A percentile compares a stretch with the other conserved stretches of the same genome.
phyloP scores from a whole-genome alignment of 1,284 basidiomycete genomes.

The Malassezia restricta region DNA sequence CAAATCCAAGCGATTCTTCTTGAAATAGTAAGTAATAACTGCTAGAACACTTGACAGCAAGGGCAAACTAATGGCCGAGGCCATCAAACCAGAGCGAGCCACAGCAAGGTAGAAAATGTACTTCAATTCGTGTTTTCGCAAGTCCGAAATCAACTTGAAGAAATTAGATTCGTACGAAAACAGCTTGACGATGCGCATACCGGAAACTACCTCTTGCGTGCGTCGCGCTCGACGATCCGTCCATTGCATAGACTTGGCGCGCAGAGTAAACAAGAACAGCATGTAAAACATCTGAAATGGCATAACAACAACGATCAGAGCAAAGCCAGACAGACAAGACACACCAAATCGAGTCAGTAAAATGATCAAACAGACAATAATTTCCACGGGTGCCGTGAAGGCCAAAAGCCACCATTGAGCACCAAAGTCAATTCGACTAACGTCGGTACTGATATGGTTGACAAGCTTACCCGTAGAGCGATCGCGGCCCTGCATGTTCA shows the following conservation, averaged over 20 bases:
- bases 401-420: constrained; percentile 65
- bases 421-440: constrained; percentile 79
- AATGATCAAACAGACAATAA: constrained; percentile 50
- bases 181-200: constrained; percentile 45
- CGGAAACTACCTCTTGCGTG: constrained; percentile 40
- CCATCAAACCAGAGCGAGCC: constrained; percentile 60
- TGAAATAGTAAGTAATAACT: constrained; percentile 66
- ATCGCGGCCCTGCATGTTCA: constrained; percentile 66
- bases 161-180: constrained; percentile 38
- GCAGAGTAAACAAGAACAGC: constrained; percentile 60
- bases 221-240: constrained; percentile 56
- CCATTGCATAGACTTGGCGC: constrained; percentile 72
- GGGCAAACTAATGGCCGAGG: constrained; percentile 60
- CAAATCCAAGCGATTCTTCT: constrained; percentile 55
- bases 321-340: constrained; percentile 69
- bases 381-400: constrained; percentile 57
- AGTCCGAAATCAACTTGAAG: constrained; percentile 57
- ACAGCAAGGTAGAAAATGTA: constrained; percentile 66
- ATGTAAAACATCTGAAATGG: constrained; percentile 63
- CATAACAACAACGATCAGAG: constrained; percentile 57
- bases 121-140: constrained; percentile 63
- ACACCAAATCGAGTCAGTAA: constrained; percentile 65
- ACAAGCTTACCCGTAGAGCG: constrained; percentile 73
- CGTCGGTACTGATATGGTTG: constrained; percentile 86
- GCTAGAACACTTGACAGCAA: constrained; percentile 70